Evolutionary conservation across 208 protist species (phyloP).

Genomic region (Wallacemonas sp.): DNA sequence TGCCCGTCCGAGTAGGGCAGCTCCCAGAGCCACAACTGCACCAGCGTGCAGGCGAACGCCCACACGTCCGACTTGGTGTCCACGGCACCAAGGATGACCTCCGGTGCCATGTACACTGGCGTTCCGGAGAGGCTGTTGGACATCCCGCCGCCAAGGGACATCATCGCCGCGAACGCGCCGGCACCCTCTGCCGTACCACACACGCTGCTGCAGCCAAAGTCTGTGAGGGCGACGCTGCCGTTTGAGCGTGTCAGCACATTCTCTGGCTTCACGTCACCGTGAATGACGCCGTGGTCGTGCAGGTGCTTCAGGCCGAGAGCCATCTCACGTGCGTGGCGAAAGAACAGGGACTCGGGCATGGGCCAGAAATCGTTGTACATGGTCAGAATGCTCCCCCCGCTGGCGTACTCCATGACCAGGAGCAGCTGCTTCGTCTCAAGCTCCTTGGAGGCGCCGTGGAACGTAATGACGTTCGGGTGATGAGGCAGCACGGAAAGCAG

Average conservation of each 20-base stretch:
- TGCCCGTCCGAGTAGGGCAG: constrained; percentile 34
- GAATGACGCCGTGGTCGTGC: constrained; percentile 69
- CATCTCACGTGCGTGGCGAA: constrained; percentile 48
- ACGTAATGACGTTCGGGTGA: constrained; percentile 62
- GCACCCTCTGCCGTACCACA: background rate
- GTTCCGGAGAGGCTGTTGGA: constrained; percentile 34
- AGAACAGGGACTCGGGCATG: constrained; percentile 48
- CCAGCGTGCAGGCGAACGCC: constrained; percentile 60
- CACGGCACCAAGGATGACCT: constrained; percentile 50
- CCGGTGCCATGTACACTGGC: constrained; percentile 69
- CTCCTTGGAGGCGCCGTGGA: constrained; percentile 62
- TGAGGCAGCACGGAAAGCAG: constrained; percentile 57
- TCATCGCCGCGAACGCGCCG: constrained; percentile 5
- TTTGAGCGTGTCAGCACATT: constrained; percentile 74
- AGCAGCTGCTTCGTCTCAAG: constrained; percentile 57
- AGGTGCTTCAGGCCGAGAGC: constrained; percentile 66
- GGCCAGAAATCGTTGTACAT: constrained; percentile 50
- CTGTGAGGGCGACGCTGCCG: constrained; percentile 60
- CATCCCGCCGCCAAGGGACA: background rate
- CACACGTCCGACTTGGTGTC: constrained; percentile 64
- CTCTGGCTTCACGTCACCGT: constrained; percentile 71
- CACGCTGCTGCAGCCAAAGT: constrained; percentile 71
- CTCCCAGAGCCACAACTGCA: constrained; percentile 45
- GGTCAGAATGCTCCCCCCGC: constrained; percentile 53
- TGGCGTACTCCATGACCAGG: constrained; percentile 66